Percentiles rank a stretch among this genome's conserved stretches.
Conservation (phyloP, 2,329 filamentous ascomycete species). For the Fusarium dimerum region DNA sequence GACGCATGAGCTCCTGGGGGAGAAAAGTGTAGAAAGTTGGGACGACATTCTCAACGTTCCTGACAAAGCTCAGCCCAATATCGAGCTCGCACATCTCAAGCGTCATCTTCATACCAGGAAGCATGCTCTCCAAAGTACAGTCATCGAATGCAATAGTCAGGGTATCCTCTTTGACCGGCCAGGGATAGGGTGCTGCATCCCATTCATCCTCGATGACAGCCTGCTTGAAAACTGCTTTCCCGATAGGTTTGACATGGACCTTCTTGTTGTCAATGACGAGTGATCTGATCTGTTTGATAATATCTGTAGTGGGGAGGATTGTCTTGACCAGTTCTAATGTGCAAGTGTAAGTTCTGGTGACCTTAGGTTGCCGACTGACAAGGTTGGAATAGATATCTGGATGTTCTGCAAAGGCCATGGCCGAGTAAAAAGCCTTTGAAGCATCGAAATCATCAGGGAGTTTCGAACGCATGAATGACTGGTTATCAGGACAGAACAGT, state of each 20-base stretch:
- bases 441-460: conserved; percentile 44
- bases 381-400: conserved; percentile 34
- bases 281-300: conserved; percentile 46
- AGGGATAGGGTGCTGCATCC: conserved; percentile 35
- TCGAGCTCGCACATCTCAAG: conserved; percentile 57
- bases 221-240: conserved; percentile 45
- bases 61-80: conserved; percentile 67
- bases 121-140: conserved; percentile 51
- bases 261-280: conserved; percentile 37
- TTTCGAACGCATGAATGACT: conserved; percentile 29
- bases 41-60: conserved; percentile 53
- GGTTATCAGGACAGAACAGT: conserved; percentile 54
- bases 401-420: conserved; percentile 42
- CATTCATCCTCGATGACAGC: conserved; percentile 51
- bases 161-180: conserved; percentile 15
- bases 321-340: conserved; percentile 63
- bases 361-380: conserved; percentile 23
- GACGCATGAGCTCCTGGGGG: conserved; percentile 68
- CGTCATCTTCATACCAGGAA: conserved; percentile 65
- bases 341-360: conserved; percentile 50
- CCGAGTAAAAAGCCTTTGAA: conserved; percentile 44
- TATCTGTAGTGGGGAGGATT: conserved; percentile 43
- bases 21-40: conserved; percentile 66
- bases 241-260: conserved; percentile 42
- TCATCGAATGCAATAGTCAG: conserved; percentile 68